phyloP scores from a whole-genome alignment of 257 asterid species.

The Jaltomata sinuosa region DNA sequence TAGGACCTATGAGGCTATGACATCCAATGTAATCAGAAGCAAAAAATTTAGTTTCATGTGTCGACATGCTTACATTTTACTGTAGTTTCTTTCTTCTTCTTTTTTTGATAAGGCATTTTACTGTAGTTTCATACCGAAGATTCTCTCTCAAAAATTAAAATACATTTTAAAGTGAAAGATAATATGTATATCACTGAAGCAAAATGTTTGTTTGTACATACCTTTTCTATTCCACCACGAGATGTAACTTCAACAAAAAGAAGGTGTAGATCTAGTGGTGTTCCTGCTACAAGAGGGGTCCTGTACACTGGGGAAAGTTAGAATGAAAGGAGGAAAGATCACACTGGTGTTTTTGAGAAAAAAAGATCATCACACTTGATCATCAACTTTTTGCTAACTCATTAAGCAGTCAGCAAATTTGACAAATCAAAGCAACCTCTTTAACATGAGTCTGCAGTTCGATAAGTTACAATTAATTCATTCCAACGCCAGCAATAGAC shows the following conservation, averaged over 20 bases:
- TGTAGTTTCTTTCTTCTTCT: neutral
- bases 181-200: neutral
- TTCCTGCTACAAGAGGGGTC: conserved; percentile 78
- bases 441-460: neutral
- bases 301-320: conserved; percentile 28
- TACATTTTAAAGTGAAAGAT: neutral
- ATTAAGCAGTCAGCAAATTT: neutral
- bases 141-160: neutral
- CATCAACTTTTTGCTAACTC: neutral
- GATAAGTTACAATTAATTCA: neutral
- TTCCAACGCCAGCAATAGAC: neutral
- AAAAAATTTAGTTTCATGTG: neutral
- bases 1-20: neutral
- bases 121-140: neutral
- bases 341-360: neutral
- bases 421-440: neutral
- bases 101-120: neutral
- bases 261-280: conserved; percentile 60
- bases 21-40: neutral
- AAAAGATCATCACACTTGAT: neutral
- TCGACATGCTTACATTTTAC: neutral
- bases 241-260: conserved; percentile 88
- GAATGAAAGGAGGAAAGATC: neutral
- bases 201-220: conserved; percentile 12
- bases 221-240: conserved; percentile 93